A percentile compares a stretch with the other conserved stretches of the same genome.
Conservation (phyloP, 768 basidiomycete genomes). For the Hebeloma cylindrosporum region DNA sequence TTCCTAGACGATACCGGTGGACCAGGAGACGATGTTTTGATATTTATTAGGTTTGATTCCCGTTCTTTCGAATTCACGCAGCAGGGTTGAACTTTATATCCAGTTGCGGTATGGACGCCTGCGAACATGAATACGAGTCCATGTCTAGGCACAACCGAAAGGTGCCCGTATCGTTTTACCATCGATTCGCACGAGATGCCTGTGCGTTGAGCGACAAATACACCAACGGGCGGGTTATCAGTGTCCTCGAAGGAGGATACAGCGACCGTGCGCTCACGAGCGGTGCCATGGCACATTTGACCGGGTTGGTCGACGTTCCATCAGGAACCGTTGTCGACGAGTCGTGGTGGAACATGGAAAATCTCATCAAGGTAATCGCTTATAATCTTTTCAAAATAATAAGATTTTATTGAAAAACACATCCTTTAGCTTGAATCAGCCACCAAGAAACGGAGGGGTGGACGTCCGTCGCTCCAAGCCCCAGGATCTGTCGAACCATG, state of each 20-base stretch:
- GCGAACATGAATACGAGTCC: conserved; percentile 82
- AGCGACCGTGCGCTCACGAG: conserved; percentile 86
- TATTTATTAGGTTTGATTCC: conserved; percentile 77
- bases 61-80: neutral
- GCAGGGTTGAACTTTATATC: neutral
- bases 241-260: conserved; percentile 95
- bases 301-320: conserved; percentile 54
- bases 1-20: conserved; percentile 72
- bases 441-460: conserved; percentile 58
- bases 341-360: conserved; percentile 66
- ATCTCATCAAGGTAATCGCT: conserved; percentile 54
- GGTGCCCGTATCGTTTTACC: conserved; percentile 84
- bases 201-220: conserved; percentile 61
- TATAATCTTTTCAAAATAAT: neutral
- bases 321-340: conserved; percentile 35
- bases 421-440: conserved; percentile 60
- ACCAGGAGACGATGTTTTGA: conserved; percentile 64
- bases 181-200: conserved; percentile 77
- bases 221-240: conserved; percentile 71
- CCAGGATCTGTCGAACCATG: conserved; percentile 44
- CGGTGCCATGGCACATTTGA: conserved; percentile 79
- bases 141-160: conserved; percentile 95
- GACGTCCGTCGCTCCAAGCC: conserved; percentile 40
- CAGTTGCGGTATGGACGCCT: conserved; percentile 96
- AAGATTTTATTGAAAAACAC: neutral